Evolutionary conservation across 192 early-diverging fungal genomes (phyloP).

Genomic region (Mortierella alpina): DNA sequence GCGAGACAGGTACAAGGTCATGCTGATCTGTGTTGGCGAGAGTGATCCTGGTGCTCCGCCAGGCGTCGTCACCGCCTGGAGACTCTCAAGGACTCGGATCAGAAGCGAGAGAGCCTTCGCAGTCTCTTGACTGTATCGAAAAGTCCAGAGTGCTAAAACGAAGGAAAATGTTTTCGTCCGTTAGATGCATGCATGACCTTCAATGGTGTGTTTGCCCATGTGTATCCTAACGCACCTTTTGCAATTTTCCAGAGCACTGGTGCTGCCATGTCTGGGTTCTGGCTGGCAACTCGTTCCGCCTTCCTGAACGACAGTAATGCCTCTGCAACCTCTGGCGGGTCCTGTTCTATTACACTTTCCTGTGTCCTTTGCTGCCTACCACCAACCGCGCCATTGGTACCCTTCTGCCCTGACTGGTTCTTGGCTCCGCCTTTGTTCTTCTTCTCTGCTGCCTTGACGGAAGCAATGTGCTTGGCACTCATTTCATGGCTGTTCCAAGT

Average conservation of each 20-base stretch:
- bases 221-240: constrained; percentile 37
- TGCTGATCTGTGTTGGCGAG: constrained; percentile 44
- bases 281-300: constrained; percentile 29
- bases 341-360: constrained; percentile 6
- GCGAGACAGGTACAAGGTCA: constrained; percentile 48
- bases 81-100: constrained; percentile 25
- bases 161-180: not conserved
- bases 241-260: constrained; percentile 52
- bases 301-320: constrained; percentile 36
- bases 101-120: constrained; percentile 45
- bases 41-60: constrained; percentile 18
- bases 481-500: constrained; percentile 60
- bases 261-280: constrained; percentile 51
- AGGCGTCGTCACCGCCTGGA: constrained; percentile 10
- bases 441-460: constrained; percentile 49
- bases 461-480: constrained; percentile 62
- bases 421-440: constrained; percentile 17
- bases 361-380: not conserved
- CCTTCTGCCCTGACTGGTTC: constrained; percentile 7
- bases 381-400: not conserved
- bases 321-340: constrained; percentile 30
- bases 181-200: not conserved
- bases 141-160: constrained; percentile 49
- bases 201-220: not conserved
- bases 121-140: constrained; percentile 39